These are phyloP conservation scores for Hypoxylon intermedium DNA, from an alignment of 495 filamentous ascomycete species.

Conservation along the genomic window DNA sequence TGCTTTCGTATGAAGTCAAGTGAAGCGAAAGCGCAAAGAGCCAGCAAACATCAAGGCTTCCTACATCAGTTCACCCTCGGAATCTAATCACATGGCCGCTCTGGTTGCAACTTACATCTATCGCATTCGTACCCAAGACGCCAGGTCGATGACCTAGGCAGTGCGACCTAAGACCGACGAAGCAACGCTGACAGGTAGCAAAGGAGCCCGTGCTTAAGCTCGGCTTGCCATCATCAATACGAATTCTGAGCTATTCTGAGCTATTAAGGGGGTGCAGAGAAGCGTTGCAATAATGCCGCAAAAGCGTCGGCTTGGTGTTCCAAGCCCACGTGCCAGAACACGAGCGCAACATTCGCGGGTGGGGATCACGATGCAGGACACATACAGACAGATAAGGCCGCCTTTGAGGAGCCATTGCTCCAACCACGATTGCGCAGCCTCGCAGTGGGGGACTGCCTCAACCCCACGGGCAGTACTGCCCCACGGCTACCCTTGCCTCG, in stretches of 20 bases:
- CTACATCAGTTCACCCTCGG: conserved; percentile 2
- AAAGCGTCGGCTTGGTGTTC: conserved; percentile 1
- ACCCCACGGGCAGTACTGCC: neutral
- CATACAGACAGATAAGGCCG: too few relatives aligned
- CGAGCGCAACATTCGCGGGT: conserved; percentile 34
- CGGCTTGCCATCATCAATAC: conserved; percentile 6
- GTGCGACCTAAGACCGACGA: conserved; percentile 31
- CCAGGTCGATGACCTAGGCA: neutral
- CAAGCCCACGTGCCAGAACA: conserved; percentile 32
- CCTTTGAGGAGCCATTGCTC: neutral
- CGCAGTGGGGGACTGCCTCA: neutral
- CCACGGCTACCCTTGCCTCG: conserved; percentile 13
- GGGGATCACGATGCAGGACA: neutral
- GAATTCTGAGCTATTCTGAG: conserved; percentile 23
- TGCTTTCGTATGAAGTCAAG: conserved; percentile 6
- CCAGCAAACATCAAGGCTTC: neutral
- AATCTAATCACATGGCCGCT: conserved; percentile 20
- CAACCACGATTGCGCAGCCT: conserved; percentile 23
- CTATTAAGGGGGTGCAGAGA: conserved; percentile 2
- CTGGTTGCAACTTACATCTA: conserved; percentile 6
- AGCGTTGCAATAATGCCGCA: conserved; percentile 27
- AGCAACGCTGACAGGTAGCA: conserved; percentile 11
- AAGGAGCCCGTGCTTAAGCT: conserved; percentile 6
- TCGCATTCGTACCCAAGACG: conserved; percentile 10
- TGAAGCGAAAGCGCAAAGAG: conserved; percentile 16